Evolutionary conservation across 306 rosid genomes (phyloP), one percentile per base, ranked within the genome.

Genomic region (Herpetospermum pedunculosum): DNA sequence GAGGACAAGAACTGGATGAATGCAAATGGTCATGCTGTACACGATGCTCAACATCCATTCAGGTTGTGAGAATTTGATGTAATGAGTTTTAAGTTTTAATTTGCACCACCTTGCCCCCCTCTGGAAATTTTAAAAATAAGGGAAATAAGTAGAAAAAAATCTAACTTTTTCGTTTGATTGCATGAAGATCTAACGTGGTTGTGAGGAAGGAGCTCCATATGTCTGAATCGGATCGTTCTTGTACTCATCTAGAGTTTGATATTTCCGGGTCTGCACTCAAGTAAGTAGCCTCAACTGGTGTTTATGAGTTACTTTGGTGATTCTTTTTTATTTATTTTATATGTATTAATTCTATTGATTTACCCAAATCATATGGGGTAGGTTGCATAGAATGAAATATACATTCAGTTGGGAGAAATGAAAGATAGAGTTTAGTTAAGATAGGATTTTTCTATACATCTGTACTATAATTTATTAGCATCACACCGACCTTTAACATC

Each of bases 31-130:
- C 92, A 86, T 73, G 84, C 96, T 40, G 78, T 88, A 60, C 76
- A 81, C 60, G 99, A 95, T 81, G 99, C 96, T 77, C 99, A 95
- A 57, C 99, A 95, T 87, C 99, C 97, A 73, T 81, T 88, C 92
- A 87, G 99, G 99, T 94, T 65, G 71, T 14, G 41, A 46, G 5
- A 70, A 70, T 70, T 69, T 44, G 38, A 23, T 23, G 14, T 26
- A 28, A 15, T 28, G 74, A 46, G 37, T 28, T 70, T 60, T 58
- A 29, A 58, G 38, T 26, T 25, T 55, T 21, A 55, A 53, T 2
- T 54, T 55, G 50, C 48, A 18, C 59, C 21, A 3, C 49, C 44
- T 72, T 35, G 19, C 21, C 34, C 14, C 59, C 6, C 40, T 40
- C 54, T 25, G 30, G 26, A 54, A 55, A 25, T 9, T 21, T 37